phyloP scores from a whole-genome alignment of 352 stramenopile genomes.

The Stramenopiles sp. region DNA sequence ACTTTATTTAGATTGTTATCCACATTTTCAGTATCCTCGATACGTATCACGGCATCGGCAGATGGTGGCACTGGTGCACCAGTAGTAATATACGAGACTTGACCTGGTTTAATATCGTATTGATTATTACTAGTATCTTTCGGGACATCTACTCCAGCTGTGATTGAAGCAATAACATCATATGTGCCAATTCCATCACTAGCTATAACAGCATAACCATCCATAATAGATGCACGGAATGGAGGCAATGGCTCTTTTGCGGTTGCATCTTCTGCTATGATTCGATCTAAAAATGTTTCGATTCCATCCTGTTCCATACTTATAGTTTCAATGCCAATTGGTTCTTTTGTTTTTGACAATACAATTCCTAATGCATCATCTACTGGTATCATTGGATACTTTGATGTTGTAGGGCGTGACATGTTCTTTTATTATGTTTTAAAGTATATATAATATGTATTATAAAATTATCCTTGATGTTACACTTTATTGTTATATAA shows the following conservation, averaged over 20 bases:
- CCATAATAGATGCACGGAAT: slow-evolving; percentile 90
- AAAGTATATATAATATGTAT: too few relatives aligned
- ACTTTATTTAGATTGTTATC: slow-evolving; percentile 22
- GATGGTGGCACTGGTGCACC: slow-evolving; percentile 62
- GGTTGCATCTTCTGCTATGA: slow-evolving; percentile 27
- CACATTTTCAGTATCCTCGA: slow-evolving; percentile 63
- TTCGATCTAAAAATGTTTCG: too few relatives aligned
- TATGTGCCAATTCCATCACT: slow-evolving; percentile 47
- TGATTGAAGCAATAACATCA: slow-evolving; percentile 37
- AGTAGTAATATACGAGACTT: slow-evolving; percentile 80
- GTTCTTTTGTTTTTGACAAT: neutral
- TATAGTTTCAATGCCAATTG: neutral
- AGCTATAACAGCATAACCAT: slow-evolving; percentile 83
- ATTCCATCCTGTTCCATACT: too few relatives aligned
- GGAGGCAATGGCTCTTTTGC: slow-evolving; percentile 63
- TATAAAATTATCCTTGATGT: too few relatives aligned
- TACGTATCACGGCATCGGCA: slow-evolving; percentile 74
- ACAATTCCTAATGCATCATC: neutral
- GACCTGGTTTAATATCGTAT: slow-evolving; percentile 27
- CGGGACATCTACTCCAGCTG: slow-evolving; percentile 36
- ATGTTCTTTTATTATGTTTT: too few relatives aligned
- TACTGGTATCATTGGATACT: neutral
- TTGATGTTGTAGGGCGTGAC: too few relatives aligned
- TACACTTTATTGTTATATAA: too few relatives aligned
- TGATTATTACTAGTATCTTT: slow-evolving; percentile 12